phyloP scores from a whole-genome alignment of 176 grass and related monocot species.

The Luzula sylvatica region DNA sequence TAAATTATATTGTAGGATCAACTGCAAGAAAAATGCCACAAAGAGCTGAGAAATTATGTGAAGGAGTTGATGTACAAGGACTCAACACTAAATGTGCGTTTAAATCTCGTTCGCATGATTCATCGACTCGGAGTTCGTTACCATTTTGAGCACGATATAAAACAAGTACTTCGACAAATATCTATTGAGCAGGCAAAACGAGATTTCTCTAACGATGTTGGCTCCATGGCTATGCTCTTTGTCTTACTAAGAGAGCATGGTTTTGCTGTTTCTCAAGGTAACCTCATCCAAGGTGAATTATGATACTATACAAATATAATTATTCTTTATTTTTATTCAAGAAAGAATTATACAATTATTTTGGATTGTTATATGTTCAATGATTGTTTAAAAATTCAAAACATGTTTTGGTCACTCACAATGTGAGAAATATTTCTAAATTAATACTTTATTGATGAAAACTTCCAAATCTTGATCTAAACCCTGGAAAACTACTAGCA shows the following conservation, averaged over 20 bases:
- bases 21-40: neutral
- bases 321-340: neutral
- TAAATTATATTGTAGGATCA: no score
- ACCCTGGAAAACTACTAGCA: no score
- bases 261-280: conserved; percentile 28
- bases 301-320: neutral
- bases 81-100: neutral
- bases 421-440: no score
- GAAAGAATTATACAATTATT: neutral
- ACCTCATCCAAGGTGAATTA: neutral
- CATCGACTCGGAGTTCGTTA: conserved; percentile 34
- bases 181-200: neutral
- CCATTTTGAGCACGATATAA: conserved; percentile 40
- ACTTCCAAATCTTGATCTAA: no score
- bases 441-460: no score
- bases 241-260: conserved; percentile 28
- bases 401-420: no score
- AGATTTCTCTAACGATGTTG: conserved; percentile 6
- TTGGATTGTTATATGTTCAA: no score
- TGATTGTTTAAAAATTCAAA: no score
- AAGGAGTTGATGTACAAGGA: conserved; percentile 10
- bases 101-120: conserved; percentile 20
- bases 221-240: conserved; percentile 25
- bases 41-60: conserved; percentile 1
- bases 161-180: conserved; percentile 6